Conservation (phyloP, 192 early-diverging fungal species). For the Backusella liffmaniae region DNA sequence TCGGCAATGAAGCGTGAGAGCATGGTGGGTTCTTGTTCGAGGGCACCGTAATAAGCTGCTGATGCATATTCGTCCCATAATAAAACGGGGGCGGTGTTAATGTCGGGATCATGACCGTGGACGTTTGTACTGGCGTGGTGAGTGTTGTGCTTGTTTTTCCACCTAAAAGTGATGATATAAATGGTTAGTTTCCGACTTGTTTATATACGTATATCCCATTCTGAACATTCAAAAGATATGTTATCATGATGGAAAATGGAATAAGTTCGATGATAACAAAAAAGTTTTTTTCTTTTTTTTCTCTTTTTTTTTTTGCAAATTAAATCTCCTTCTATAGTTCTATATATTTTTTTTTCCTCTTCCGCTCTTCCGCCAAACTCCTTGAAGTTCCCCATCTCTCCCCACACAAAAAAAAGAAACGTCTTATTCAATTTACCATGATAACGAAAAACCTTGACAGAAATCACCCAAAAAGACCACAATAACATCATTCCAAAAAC, state of each 20-base stretch:
- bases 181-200: background rate
- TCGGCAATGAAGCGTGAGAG: slow-evolving; percentile 66
- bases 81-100: slow-evolving; percentile 77
- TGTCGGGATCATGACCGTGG: slow-evolving; percentile 80
- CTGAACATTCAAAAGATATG: background rate
- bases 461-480: slow-evolving; percentile 73
- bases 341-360: background rate
- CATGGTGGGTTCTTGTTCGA: slow-evolving; percentile 44
- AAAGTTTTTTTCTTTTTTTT: background rate
- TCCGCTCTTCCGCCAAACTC: background rate
- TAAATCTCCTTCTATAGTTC: background rate
- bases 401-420: background rate
- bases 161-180: slow-evolving; percentile 40
- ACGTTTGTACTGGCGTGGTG: slow-evolving; percentile 83
- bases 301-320: background rate
- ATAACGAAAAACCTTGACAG: slow-evolving; percentile 75
- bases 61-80: slow-evolving; percentile 71
- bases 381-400: background rate
- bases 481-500: slow-evolving; percentile 58
- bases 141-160: slow-evolving; percentile 90
- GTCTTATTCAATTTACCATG: slow-evolving; percentile 45
- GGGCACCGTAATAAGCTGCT: slow-evolving; percentile 47
- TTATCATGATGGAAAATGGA: background rate
- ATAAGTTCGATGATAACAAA: background rate
- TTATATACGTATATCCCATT: background rate